Conservation (phyloP, 176 grass and related monocot genomes). For the Rhynchospora pubera region DNA sequence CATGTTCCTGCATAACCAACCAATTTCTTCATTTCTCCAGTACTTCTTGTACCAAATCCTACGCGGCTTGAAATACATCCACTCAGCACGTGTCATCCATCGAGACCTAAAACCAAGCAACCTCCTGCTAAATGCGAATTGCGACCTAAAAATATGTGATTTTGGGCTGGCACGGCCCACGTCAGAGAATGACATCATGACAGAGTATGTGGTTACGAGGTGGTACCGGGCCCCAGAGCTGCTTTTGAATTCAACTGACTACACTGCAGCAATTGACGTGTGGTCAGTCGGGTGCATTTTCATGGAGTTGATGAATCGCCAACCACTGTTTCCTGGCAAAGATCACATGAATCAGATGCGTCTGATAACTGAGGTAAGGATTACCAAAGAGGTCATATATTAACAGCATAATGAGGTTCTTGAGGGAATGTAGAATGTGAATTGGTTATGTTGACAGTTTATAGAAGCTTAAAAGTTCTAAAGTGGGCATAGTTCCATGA, state of each 20-base stretch:
- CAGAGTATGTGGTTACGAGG: slow-evolving; percentile 88
- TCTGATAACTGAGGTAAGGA: slow-evolving; percentile 70
- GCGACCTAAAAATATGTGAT: slow-evolving; percentile 97
- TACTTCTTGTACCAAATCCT: slow-evolving; percentile 95
- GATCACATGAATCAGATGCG: slow-evolving; percentile 99
- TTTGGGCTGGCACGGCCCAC: slow-evolving; percentile 88
- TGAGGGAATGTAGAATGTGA: not conserved
- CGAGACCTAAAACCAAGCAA: slow-evolving; percentile 94
- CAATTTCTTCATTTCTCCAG: slow-evolving; percentile 15
- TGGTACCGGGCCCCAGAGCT: slow-evolving; percentile 95
- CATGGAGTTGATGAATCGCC: slow-evolving; percentile 87
- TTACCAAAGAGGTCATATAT: not conserved
- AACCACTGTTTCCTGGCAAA: slow-evolving; percentile 71
- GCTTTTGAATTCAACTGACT: slow-evolving; percentile 95
- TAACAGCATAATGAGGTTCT: not conserved
- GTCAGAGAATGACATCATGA: slow-evolving; percentile 95
- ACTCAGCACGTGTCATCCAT: slow-evolving; percentile 92
- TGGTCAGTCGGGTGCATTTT: slow-evolving; percentile 95
- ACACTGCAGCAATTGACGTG: slow-evolving; percentile 83
- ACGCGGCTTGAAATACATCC: slow-evolving; percentile 92
- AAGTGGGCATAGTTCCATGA: not conserved
- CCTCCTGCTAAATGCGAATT: slow-evolving; percentile 92
- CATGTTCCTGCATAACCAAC: not conserved
- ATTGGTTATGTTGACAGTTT: not conserved
- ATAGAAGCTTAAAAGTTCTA: not conserved